phyloP scores from a whole-genome alignment of 2,329 filamentous ascomycete genomes.

The Aspergillus ustus region DNA sequence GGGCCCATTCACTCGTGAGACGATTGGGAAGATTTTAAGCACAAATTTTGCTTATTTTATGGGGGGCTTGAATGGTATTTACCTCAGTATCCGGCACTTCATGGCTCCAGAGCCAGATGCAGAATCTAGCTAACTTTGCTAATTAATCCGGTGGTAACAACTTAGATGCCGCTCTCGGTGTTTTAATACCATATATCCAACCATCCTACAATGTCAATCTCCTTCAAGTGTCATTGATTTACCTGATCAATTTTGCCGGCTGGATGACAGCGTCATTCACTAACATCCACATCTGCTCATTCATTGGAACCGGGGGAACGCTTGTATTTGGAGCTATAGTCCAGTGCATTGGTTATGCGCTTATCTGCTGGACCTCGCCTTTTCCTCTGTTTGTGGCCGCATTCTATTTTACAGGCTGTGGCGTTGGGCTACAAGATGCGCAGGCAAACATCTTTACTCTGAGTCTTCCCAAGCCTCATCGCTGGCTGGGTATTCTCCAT shows the following conservation, averaged over 20 bases:
- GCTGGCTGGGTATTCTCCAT: conserved; percentile 30
- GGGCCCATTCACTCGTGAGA: conserved; percentile 16
- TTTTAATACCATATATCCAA: conserved; percentile 32
- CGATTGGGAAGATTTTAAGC: conserved; percentile 25
- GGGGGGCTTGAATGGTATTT: conserved; percentile 29
- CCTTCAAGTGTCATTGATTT: conserved; percentile 28
- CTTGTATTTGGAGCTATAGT: conserved; percentile 25
- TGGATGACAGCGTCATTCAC: conserved; percentile 28
- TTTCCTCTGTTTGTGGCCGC: conserved; percentile 27
- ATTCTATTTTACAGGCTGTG: conserved; percentile 30
- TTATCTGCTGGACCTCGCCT: conserved; percentile 30
- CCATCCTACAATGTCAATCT: conserved; percentile 29
- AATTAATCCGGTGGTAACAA: background rate
- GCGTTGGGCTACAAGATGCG: conserved; percentile 27
- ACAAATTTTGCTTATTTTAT: conserved; percentile 26
- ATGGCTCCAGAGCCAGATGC: background rate
- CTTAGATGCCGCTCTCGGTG: conserved; percentile 28
- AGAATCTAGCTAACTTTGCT: no score
- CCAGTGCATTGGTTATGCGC: conserved; percentile 28
- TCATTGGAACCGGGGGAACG: conserved; percentile 29
- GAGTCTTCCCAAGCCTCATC: conserved; percentile 27
- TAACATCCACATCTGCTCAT: conserved; percentile 32
- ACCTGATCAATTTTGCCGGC: conserved; percentile 29
- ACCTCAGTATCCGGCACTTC: background rate
- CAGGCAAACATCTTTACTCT: conserved; percentile 29